Evolutionary conservation across 179 eudicot species (phyloP).

Genomic region (Spinacia oleracea): DNA sequence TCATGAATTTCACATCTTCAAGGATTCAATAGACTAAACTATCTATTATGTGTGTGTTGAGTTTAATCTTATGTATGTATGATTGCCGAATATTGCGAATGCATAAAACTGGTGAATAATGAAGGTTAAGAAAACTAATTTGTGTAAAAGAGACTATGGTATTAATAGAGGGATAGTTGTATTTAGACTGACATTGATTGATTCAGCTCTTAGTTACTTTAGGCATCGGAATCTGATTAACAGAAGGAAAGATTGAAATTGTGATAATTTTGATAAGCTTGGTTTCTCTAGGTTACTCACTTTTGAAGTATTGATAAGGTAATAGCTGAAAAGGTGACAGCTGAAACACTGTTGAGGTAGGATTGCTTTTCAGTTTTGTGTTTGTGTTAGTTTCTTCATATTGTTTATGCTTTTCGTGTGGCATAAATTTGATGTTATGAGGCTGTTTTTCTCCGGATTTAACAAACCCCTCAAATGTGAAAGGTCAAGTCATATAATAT

Average conservation of each 20-base stretch:
- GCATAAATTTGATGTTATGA: not conserved
- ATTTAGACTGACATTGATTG: not conserved
- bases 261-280: not conserved
- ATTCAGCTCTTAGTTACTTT: not conserved
- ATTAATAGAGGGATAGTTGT: not conserved
- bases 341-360: slow-evolving; percentile 5
- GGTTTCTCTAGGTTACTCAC: not conserved
- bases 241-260: not conserved
- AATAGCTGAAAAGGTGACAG: not conserved
- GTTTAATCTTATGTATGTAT: not conserved
- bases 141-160: not conserved
- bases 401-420: not conserved
- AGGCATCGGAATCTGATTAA: not conserved
- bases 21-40: too few relatives aligned
- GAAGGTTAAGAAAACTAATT: slow-evolving; percentile 4
- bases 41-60: not conserved
- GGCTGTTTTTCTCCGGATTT: not conserved
- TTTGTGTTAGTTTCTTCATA: not conserved
- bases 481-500: not conserved
- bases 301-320: not conserved
- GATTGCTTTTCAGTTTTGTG: not conserved
- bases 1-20: too few relatives aligned
- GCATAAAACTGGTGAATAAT: not conserved
- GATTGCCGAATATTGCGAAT: not conserved
- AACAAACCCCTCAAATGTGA: not conserved